These are phyloP conservation scores for Teratosphaeria pseudoeucalypti DNA, from an alignment of 2,329 filamentous ascomycete species.

Conservation along the genomic window DNA sequence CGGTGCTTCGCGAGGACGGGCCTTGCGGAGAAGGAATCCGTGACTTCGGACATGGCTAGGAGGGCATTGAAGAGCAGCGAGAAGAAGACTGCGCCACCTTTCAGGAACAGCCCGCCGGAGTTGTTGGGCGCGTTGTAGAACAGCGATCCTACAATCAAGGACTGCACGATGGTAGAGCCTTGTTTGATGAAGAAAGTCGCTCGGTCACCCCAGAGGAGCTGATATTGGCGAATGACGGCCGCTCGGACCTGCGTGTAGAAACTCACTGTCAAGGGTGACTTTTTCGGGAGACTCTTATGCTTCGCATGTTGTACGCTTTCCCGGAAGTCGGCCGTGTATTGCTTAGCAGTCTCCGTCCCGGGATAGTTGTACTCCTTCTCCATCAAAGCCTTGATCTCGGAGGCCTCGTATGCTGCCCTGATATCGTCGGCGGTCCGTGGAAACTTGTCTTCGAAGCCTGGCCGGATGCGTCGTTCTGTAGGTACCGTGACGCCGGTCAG, in stretches of 20 bases:
- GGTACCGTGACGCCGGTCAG: slow-evolving; percentile 55
- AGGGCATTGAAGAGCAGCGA: slow-evolving; percentile 79
- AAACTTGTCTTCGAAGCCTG: slow-evolving; percentile 46
- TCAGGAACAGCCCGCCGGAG: slow-evolving; percentile 62
- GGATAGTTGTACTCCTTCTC: slow-evolving; percentile 49
- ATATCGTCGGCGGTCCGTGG: slow-evolving; percentile 44
- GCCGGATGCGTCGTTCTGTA: slow-evolving; percentile 70
- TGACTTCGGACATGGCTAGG: slow-evolving; percentile 70
- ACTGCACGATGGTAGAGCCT: slow-evolving; percentile 60
- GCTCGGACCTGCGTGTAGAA: slow-evolving; percentile 67
- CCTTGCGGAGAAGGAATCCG: slow-evolving; percentile 62
- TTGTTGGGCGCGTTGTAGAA: slow-evolving; percentile 60
- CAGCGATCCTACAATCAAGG: slow-evolving; percentile 68
- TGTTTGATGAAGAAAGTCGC: slow-evolving; percentile 67
- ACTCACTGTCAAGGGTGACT: slow-evolving; percentile 1
- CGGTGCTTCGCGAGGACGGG: slow-evolving; percentile 76
- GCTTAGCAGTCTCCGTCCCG: slow-evolving; percentile 36
- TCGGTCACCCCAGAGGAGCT: slow-evolving; percentile 77
- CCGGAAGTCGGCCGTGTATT: slow-evolving; percentile 45
- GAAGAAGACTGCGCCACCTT: slow-evolving; percentile 73
- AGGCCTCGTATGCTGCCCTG: slow-evolving; percentile 41
- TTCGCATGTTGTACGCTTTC: slow-evolving; percentile 46
- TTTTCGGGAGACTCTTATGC: slow-evolving; percentile 40
- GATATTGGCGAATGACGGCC: slow-evolving; percentile 71
- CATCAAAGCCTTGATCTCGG: slow-evolving; percentile 42